phyloP scores from a whole-genome alignment of 139 green algal species.

The Micromonas pusilla region DNA sequence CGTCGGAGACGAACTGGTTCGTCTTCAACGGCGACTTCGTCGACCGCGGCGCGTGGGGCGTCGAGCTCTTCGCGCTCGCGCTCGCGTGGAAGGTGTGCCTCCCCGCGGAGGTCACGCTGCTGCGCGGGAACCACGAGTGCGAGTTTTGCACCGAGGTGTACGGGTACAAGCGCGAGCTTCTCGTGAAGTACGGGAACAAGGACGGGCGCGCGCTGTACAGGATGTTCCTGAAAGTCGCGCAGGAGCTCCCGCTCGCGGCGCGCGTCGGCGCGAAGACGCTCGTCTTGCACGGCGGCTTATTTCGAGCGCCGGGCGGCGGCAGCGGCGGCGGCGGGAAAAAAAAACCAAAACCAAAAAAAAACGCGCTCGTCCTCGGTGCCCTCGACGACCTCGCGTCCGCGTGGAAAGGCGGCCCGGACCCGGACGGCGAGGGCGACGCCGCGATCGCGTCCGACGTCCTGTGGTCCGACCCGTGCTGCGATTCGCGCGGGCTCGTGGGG shows the following conservation, averaged over 20 bases:
- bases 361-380: constrained; percentile 43
- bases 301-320: constrained; percentile 42
- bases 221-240: constrained; percentile 12
- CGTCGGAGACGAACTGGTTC: constrained; percentile 24
- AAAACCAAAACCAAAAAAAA: background rate
- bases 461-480: constrained; percentile 77
- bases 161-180: constrained; percentile 56
- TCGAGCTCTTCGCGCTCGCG: constrained; percentile 78
- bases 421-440: constrained; percentile 45
- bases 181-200: constrained; percentile 44
- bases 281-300: constrained; percentile 82
- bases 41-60: constrained; percentile 84
- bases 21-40: constrained; percentile 53
- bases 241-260: constrained; percentile 44
- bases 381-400: constrained; percentile 61
- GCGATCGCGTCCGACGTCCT: constrained; percentile 78
- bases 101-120: constrained; percentile 31
- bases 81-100: constrained; percentile 52
- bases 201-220: background rate
- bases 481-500: constrained; percentile 48
- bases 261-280: constrained; percentile 58
- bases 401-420: constrained; percentile 72
- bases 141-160: constrained; percentile 61
- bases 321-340: background rate
- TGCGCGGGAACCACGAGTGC: constrained; percentile 77